Conservation (phyloP, 768 basidiomycete species). For the Hygrocybe punicea region DNA sequence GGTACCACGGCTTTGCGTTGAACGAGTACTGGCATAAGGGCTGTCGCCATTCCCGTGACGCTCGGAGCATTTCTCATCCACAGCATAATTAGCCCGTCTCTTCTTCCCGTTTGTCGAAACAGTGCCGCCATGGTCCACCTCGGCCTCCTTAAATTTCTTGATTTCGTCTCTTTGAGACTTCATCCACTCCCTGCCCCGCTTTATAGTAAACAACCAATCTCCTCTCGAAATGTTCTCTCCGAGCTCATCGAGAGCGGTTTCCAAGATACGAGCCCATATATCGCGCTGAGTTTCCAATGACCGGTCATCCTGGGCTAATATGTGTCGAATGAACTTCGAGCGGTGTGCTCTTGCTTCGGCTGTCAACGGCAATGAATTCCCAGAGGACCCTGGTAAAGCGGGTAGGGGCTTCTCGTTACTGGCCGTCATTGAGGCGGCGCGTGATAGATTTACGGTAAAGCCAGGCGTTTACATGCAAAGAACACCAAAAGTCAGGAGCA, state of each 20-base stretch:
- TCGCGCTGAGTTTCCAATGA: conserved; percentile 32
- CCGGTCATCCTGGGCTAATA: conserved; percentile 38
- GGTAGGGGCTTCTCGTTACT: conserved; percentile 13
- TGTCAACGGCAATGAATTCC: conserved; percentile 24
- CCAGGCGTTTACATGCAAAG: too few species aligned
- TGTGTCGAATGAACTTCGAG: conserved; percentile 38
- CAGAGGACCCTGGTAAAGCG: conserved; percentile 1
- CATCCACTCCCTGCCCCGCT: conserved; percentile 30
- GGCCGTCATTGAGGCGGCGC: not conserved
- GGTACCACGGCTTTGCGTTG: not conserved
- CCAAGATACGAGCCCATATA: conserved; percentile 44
- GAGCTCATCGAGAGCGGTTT: conserved; percentile 48
- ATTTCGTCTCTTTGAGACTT: conserved; percentile 18
- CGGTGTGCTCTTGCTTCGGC: conserved; percentile 43
- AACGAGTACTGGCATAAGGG: not conserved
- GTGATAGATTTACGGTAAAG: not conserved
- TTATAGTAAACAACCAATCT: conserved; percentile 48
- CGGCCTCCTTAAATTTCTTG: conserved; percentile 20
- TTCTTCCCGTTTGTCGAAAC: not conserved
- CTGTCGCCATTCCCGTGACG: not conserved
- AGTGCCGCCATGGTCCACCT: not conserved
- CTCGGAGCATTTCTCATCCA: not conserved
- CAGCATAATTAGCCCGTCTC: not conserved
- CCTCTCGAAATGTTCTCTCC: conserved; percentile 38
- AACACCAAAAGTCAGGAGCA: too few species aligned